Evolutionary conservation across 106 monocot genomes (phyloP), one percentile per base, ranked within the genome.

Genomic region (Amphibolis antarctica): DNA sequence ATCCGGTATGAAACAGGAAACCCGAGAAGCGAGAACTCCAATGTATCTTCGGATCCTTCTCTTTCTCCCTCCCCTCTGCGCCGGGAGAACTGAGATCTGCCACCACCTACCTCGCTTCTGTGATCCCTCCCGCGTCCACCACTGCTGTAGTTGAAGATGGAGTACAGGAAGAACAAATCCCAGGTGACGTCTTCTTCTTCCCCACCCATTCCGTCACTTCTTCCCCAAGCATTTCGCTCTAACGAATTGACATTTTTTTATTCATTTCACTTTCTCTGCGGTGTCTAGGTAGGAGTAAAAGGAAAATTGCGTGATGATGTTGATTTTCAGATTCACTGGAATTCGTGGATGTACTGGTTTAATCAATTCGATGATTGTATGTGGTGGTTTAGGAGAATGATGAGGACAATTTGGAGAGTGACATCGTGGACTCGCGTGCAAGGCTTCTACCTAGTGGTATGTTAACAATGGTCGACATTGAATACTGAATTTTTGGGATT

Each of bases 381-480:
- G n/a, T 12, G 26, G 28, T 49, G 12, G 18, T 62, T n/a, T 36
- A 73, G 59, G 66, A 61, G 53, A 61, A 61, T 52, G 67, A 60
- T 24, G 67, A 68, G 31, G 74, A 67, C 46, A 27, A 1, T 42
- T 54, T 44, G 7, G 52, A 60, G 43, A 27, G 67, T 60, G 74
- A 74, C 26, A 43, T 74, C 24, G 74, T 67, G n/a, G 60, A 23
- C 9, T 28, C 45, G 21, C 69, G 43, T 28, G 59, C 52, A 19
- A 74, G 62, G 67, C 60, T 59, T 67, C 60, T 74, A 13, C 26
- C 61, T 4, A 54, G 50, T 44, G 67, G 61, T 67, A 12, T 28
- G n/a, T 10, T 26, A 10, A n/a, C 2, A 1, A 10, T 26, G 10
- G 21, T 46, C 17, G 42, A 9, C 4, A 17, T 29, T 54, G 55